A percentile compares a stretch with the other conserved stretches of the same genome.
These are phyloP conservation scores for Aspergillus aculeatinus DNA, from an alignment of 2,329 filamentous ascomycete genomes.

Conservation along the genomic window DNA sequence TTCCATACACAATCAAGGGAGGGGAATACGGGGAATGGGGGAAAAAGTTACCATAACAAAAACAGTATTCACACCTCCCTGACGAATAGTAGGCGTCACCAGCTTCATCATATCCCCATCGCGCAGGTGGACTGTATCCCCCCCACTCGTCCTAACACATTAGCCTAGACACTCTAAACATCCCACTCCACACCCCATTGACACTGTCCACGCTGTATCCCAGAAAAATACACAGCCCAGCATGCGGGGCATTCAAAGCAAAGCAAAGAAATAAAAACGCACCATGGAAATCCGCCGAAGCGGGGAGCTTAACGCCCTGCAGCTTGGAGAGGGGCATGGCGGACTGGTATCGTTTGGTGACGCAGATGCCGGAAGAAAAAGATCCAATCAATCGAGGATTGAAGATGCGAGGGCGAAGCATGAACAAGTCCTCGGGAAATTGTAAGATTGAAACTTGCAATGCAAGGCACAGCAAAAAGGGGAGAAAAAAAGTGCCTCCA, in stretches of 20 bases:
- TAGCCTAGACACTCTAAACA: not conserved
- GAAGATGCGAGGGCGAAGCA: not conserved
- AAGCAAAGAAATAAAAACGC: constrained; percentile 15
- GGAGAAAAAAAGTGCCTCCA: not conserved
- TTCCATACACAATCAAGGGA: not conserved
- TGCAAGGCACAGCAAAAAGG: not conserved
- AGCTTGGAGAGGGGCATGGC: constrained; percentile 36
- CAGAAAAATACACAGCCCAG: constrained; percentile 1
- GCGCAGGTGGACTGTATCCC: constrained; percentile 60
- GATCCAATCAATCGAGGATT: not conserved
- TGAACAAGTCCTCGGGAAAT: not conserved
- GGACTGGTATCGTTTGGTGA: not conserved
- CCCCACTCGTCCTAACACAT: constrained; percentile 10
- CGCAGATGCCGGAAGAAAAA: not conserved
- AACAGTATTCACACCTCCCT: constrained; percentile 66
- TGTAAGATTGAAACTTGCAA: not conserved
- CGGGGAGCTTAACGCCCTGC: constrained; percentile 53
- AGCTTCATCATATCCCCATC: constrained; percentile 63
- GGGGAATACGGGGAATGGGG: constrained; percentile 6
- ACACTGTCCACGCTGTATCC: no score
- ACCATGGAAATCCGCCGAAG: constrained; percentile 65
- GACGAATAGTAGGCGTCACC: constrained; percentile 55
- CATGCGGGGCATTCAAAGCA: not conserved
- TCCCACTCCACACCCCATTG: not conserved
- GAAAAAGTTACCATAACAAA: constrained; percentile 50